Percentiles rank a stretch among this genome's conserved stretches.
Conservation (phyloP, 1,139 yeast genomes). For the Saccharomyces hybrid region DNA sequence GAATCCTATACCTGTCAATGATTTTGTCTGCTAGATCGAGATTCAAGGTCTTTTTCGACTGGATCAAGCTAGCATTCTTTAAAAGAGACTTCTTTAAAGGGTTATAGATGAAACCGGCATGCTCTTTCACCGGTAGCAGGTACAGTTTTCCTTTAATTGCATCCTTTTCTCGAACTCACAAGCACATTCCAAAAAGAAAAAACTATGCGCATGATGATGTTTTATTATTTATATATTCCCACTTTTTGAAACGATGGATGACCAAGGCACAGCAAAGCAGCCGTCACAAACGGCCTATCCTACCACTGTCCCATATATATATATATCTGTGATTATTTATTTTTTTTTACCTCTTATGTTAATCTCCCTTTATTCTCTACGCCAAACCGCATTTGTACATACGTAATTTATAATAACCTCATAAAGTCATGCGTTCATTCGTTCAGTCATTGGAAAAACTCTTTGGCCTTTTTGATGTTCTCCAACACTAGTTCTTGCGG, state of each 20-base stretch:
- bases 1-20: conserved; percentile 90
- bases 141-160: neutral
- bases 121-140: neutral
- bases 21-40: conserved; percentile 84
- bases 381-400: neutral
- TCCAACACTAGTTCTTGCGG: conserved; percentile 33
- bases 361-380: neutral
- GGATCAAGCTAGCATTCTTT: conserved; percentile 81
- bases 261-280: neutral
- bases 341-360: neutral
- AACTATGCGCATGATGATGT: neutral
- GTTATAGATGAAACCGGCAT: conserved; percentile 19
- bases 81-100: conserved; percentile 69
- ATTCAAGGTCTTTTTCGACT: conserved; percentile 76
- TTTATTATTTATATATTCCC: neutral
- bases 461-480: conserved; percentile 35
- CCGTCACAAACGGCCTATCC: neutral
- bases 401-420: too few relatives aligned
- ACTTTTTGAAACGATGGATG: neutral
- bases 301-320: neutral
- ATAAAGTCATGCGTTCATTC: neutral
- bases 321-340: neutral
- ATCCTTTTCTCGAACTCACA: neutral
- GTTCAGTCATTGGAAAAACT: conserved; percentile 29
- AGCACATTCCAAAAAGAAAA: neutral